A percentile compares a stretch with the other conserved stretches of the same genome.
Evolutionary conservation across 768 basidiomycete genomes (phyloP).

Genomic region (Russula vinacea): DNA sequence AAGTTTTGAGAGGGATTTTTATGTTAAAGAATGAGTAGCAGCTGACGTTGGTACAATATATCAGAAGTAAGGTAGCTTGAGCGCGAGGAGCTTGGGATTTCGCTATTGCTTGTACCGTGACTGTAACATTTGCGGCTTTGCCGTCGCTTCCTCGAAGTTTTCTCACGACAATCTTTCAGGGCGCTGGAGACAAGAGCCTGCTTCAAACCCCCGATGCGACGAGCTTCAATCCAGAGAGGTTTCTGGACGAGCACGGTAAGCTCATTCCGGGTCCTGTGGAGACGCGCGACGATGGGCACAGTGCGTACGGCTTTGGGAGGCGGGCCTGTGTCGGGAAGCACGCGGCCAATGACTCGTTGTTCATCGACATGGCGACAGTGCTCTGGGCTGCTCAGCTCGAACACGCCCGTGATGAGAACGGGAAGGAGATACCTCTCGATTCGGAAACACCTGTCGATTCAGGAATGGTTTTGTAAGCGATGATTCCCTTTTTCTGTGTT

Average conservation of each 20-base stretch:
- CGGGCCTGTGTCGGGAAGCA: constrained; percentile 30
- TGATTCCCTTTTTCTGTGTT: background rate
- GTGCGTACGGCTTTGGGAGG: constrained; percentile 26
- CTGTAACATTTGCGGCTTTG: too few relatives aligned
- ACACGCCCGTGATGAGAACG: constrained; percentile 16
- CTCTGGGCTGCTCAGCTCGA: constrained; percentile 29
- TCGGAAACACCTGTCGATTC: background rate
- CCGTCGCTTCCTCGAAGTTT: too few relatives aligned
- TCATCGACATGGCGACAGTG: constrained; percentile 28
- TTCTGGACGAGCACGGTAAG: constrained; percentile 17
- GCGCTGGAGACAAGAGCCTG: too few relatives aligned
- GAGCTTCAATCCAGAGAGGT: constrained; percentile 29
- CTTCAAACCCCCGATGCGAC: constrained; percentile 36
- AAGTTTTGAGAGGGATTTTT: too few relatives aligned
- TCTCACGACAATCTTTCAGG: too few relatives aligned
- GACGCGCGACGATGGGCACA: constrained; percentile 24
- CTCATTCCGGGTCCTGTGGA: constrained; percentile 9
- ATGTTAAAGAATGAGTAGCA: too few relatives aligned
- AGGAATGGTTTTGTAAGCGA: constrained; percentile 23
- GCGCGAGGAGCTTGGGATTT: too few relatives aligned
- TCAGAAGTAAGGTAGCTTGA: too few relatives aligned
- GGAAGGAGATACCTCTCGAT: constrained; percentile 17
- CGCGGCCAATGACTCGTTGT: constrained; percentile 28
- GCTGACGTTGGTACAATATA: too few relatives aligned
- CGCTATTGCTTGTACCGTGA: too few relatives aligned